phyloP scores from a whole-genome alignment of 176 grass and related monocot species.

The Stipa capillata region DNA sequence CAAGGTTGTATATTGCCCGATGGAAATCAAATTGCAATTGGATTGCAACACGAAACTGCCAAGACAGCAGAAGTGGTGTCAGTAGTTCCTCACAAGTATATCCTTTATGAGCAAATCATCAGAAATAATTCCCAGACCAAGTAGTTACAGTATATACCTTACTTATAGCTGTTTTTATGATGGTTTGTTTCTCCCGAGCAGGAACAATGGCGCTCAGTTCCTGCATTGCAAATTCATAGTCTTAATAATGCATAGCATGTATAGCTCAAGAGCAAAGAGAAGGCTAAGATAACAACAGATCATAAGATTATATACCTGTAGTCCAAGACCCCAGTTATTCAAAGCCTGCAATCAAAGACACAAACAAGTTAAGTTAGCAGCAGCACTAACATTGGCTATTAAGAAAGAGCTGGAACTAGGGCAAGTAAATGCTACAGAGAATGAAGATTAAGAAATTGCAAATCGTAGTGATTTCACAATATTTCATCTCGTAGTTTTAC shows the following conservation, averaged over 20 bases:
- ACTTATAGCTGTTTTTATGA: conserved; percentile 97
- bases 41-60: conserved; percentile 90
- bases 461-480: not conserved
- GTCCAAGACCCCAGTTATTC: conserved; percentile 99
- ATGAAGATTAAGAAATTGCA: conserved; percentile 9
- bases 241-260: conserved; percentile 17
- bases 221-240: conserved; percentile 46
- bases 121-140: not conserved
- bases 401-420: not conserved
- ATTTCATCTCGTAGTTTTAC: not conserved
- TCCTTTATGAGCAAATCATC: not conserved
- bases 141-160: conserved; percentile 48
- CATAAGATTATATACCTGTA: conserved; percentile 54
- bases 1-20: conserved; percentile 98
- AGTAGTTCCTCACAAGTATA: conserved; percentile 5
- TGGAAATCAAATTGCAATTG: conserved; percentile 99
- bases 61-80: not conserved
- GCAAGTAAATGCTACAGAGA: not conserved
- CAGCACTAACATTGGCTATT: not conserved
- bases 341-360: conserved; percentile 58
- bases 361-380: conserved; percentile 14
- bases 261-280: conserved; percentile 7
- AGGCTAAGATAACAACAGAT: conserved; percentile 4
- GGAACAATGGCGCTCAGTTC: conserved; percentile 96
- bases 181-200: conserved; percentile 85